phyloP scores from a whole-genome alignment of 169 alveolate species.

The Plasmodium vivax region DNA sequence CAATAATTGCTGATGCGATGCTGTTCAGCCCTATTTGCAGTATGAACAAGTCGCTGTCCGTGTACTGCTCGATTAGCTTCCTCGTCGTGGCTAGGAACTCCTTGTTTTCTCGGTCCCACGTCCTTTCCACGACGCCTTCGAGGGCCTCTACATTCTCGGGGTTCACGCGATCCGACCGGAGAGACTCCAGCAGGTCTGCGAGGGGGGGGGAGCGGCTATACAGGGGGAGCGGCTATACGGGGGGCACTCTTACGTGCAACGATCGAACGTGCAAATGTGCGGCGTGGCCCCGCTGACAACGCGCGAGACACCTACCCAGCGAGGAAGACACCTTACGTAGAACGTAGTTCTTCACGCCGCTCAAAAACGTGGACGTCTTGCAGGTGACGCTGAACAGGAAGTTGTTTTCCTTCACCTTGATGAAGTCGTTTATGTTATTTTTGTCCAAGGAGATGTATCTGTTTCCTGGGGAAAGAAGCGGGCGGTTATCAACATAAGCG shows the following conservation, averaged over 20 bases:
- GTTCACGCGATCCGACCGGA: not conserved
- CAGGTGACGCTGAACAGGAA: slow-evolving; percentile 28
- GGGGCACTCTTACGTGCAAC: not conserved
- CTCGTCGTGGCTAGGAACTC: slow-evolving; percentile 19
- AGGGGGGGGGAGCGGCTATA: no score
- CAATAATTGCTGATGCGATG: slow-evolving; percentile 32
- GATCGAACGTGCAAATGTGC: not conserved
- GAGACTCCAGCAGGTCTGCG: not conserved
- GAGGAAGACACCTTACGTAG: not conserved
- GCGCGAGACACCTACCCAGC: slow-evolving; percentile 25
- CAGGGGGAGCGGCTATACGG: not conserved
- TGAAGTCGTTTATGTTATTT: slow-evolving; percentile 38
- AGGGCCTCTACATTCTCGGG: slow-evolving; percentile 12
- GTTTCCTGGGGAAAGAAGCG: slow-evolving; percentile 1
- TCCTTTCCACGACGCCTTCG: slow-evolving; percentile 18
- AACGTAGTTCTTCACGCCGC: not conserved
- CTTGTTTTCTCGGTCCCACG: slow-evolving; percentile 63
- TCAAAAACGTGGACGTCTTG: slow-evolving; percentile 16
- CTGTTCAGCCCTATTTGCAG: slow-evolving; percentile 62
- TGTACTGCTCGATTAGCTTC: slow-evolving; percentile 35
- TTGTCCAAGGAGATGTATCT: slow-evolving; percentile 23
- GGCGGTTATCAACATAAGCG: not conserved
- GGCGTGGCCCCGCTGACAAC: not conserved
- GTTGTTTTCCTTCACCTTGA: slow-evolving; percentile 23
- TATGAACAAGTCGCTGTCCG: slow-evolving; percentile 22